Conservation (phyloP, 495 filamentous ascomycete genomes). For the Daldinia loculata region DNA sequence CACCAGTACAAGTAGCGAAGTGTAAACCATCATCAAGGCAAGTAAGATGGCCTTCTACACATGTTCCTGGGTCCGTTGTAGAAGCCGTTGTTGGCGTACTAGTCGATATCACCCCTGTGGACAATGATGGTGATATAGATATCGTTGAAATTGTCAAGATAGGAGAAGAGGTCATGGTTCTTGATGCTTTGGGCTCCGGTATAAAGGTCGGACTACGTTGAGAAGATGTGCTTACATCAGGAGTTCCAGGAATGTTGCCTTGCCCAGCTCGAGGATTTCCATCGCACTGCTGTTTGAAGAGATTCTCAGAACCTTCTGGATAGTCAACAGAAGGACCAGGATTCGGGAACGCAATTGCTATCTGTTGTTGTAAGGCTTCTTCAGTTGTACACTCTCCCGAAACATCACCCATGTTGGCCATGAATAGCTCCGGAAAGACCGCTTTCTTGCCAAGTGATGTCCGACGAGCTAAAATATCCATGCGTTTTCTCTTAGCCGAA, state of each 20-base stretch:
- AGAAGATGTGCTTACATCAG: not conserved
- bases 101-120: not conserved
- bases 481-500: conserved; percentile 17
- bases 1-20: conserved; percentile 42
- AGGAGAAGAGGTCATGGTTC: not conserved
- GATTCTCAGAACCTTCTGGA: conserved; percentile 35
- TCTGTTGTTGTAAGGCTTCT: conserved; percentile 55
- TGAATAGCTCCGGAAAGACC: conserved; percentile 31
- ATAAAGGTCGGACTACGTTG: conserved; percentile 1
- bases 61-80: conserved; percentile 2
- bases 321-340: conserved; percentile 37
- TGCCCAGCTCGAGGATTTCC: conserved; percentile 33
- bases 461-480: conserved; percentile 6
- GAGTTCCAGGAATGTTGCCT: not conserved
- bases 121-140: not conserved
- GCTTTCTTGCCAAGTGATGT: conserved; percentile 5
- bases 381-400: conserved; percentile 31
- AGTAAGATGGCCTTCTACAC: conserved; percentile 39
- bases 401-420: conserved; percentile 33
- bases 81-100: not conserved
- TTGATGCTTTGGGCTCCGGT: not conserved
- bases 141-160: not conserved
- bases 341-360: conserved; percentile 42
- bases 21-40: conserved; percentile 34
- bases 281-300: conserved; percentile 40